phyloP scores from a whole-genome alignment of 345 rosid species.

The Microcos paniculata region DNA sequence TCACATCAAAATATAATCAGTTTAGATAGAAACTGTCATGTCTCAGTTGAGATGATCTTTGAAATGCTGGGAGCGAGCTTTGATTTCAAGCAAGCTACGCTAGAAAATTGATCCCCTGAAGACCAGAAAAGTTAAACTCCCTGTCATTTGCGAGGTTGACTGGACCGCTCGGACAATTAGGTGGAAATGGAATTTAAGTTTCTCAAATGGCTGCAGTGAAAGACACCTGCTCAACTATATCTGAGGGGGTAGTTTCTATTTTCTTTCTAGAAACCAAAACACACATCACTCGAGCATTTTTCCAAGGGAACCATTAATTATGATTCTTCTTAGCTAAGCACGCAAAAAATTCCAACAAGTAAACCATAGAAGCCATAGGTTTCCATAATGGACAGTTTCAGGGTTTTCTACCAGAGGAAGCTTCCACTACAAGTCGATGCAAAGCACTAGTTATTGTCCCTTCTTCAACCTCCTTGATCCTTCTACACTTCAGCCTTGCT shows the following conservation, averaged over 20 bases:
- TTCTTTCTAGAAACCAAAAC: neutral
- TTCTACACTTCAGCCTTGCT: neutral
- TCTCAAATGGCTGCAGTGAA: no score
- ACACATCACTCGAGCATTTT: neutral
- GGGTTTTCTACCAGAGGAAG: neutral
- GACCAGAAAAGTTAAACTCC: no score
- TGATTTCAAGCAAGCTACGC: no score
- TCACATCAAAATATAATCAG: neutral
- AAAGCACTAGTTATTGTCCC: neutral
- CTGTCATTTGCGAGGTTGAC: no score
- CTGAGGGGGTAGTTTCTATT: neutral
- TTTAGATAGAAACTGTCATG: neutral
- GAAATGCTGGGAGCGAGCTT: no score
- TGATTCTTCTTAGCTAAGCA: neutral
- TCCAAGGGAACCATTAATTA: neutral
- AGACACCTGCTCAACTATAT: no score
- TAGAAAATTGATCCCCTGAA: no score
- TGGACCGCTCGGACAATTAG: no score
- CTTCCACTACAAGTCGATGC: neutral
- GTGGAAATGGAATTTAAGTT: no score
- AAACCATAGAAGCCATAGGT: neutral
- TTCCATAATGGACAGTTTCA: neutral
- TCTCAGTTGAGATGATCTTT: no score
- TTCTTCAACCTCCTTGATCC: neutral
- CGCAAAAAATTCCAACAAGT: neutral